A percentile compares a stretch with the other conserved stretches of the same genome.
These are phyloP conservation scores for Achaetomium macrosporum DNA, from an alignment of 2,329 filamentous ascomycete species.

Conservation along the genomic window DNA sequence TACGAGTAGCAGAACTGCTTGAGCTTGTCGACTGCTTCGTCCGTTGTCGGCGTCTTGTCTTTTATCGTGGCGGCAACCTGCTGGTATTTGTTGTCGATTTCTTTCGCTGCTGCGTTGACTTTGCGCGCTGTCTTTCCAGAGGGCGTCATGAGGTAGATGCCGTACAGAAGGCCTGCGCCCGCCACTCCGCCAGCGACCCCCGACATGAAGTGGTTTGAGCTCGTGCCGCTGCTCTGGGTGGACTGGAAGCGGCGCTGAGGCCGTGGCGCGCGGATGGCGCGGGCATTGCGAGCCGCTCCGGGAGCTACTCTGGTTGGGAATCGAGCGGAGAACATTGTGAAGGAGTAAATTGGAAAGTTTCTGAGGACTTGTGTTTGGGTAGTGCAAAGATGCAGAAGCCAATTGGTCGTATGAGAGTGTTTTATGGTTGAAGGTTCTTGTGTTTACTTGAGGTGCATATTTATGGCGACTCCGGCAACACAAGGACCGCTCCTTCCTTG, in stretches of 20 bases:
- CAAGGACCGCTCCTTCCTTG: too few relatives aligned
- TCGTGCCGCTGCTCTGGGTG: constrained; percentile 28
- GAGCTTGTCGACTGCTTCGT: constrained; percentile 61
- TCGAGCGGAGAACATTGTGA: constrained; percentile 13
- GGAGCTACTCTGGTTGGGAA: constrained; percentile 5
- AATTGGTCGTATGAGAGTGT: too few relatives aligned
- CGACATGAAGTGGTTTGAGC: constrained; percentile 33
- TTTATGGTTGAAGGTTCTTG: too few relatives aligned
- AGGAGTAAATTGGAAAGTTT: neutral
- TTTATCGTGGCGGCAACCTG: constrained; percentile 55
- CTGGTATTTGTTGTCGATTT: constrained; percentile 56
- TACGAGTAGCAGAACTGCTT: constrained; percentile 63
- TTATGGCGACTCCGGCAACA: too few relatives aligned
- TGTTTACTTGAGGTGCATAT: too few relatives aligned
- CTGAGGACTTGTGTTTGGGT: neutral
- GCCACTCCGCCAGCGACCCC: constrained; percentile 41
- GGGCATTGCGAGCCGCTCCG: constrained; percentile 3
- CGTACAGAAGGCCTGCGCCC: constrained; percentile 39
- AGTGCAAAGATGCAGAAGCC: too few relatives aligned
- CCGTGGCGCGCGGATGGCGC: constrained; percentile 3
- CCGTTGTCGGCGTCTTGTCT: constrained; percentile 57
- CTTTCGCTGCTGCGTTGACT: constrained; percentile 43
- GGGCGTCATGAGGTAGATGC: constrained; percentile 39
- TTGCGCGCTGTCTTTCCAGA: constrained; percentile 37
- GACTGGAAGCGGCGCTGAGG: constrained; percentile 36